Evolutionary conservation across 2,329 filamentous ascomycete genomes (phyloP), one percentile per base, ranked within the genome.

Genomic region (Pseudocercospora pini-densiflorae): DNA sequence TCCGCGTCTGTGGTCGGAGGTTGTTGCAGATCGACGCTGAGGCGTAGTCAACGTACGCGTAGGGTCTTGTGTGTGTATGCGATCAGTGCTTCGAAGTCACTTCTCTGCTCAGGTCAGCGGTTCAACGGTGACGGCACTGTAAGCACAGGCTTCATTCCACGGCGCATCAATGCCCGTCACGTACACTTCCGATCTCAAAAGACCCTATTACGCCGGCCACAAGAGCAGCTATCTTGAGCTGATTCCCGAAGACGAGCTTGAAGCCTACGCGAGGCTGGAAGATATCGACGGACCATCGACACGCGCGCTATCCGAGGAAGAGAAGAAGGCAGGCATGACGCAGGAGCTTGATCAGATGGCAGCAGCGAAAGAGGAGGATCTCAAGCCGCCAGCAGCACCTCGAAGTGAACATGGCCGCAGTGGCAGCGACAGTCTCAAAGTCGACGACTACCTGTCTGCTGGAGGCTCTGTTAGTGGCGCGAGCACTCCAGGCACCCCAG

Each of bases 401-500:
- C 23, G 45, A 6, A 61, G 63, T 21, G 64, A 62, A 29, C 69
- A 66, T 40, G 63, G 63, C 19, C 66, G 62, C 23, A 63, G 62
- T 49, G 49, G 60, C 51, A 70, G 67, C 62, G 65, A 72, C 58
- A 47, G 67, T 21, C 60, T 68, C 57, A 70, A 71, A 47, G 63
- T 47, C 23, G 62, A 70, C 59, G 74, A 78, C 69, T 78, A 78
- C 61, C 66, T 79, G 36, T 73, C 87, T 7, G 74, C 72, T 43
- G 70, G 67, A 16, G 70, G 84, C 84, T 73, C 71, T 8, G 53
- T 63, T 9, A 72, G 73, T 62, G 61, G 57, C 78, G 79, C 14
- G 76, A 72, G 64, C 60, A 77, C 76, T 36, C 76, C 76, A 8
- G 69, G 68, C 79, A 61, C 83, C 78, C 77, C 81, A 51, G 89